Percentiles rank a stretch among this genome's conserved stretches.
phyloP scores from a whole-genome alignment of 495 filamentous ascomycete genomes.

The Penicillium atrosanguineum region DNA sequence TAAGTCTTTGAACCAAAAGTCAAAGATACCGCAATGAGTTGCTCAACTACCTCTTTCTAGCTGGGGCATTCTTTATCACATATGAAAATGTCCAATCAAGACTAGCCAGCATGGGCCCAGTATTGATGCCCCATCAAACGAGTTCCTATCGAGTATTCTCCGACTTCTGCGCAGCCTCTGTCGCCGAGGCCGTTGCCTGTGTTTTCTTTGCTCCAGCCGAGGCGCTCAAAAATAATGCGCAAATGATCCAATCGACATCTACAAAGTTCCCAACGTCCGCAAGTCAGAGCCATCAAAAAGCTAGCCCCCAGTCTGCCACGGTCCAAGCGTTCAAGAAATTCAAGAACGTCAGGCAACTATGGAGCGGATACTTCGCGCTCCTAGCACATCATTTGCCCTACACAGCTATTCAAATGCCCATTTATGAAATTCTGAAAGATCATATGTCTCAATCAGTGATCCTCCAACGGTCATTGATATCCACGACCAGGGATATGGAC shows the following conservation, averaged over 20 bases:
- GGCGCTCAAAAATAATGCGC: neutral
- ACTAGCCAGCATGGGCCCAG: neutral
- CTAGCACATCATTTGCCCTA: neutral
- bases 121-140: neutral
- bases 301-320: neutral
- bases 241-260: neutral
- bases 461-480: neutral
- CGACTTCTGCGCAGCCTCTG: neutral
- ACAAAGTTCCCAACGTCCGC: neutral
- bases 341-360: neutral
- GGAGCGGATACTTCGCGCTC: slow-evolving; percentile 1
- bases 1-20: neutral
- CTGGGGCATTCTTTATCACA: neutral
- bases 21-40: neutral
- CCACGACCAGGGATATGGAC: neutral
- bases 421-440: neutral
- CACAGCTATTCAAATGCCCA: slow-evolving; percentile 1
- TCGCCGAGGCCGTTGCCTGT: neutral
- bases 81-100: neutral
- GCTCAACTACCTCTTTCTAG: neutral
- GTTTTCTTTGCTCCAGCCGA: neutral
- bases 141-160: neutral
- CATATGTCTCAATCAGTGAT: neutral
- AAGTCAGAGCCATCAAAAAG: neutral
- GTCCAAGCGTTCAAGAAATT: neutral